Evolutionary conservation across 169 alveolate genomes (phyloP), one percentile per base, ranked within the genome.

Genomic region (Cryptosporidium sp.): DNA sequence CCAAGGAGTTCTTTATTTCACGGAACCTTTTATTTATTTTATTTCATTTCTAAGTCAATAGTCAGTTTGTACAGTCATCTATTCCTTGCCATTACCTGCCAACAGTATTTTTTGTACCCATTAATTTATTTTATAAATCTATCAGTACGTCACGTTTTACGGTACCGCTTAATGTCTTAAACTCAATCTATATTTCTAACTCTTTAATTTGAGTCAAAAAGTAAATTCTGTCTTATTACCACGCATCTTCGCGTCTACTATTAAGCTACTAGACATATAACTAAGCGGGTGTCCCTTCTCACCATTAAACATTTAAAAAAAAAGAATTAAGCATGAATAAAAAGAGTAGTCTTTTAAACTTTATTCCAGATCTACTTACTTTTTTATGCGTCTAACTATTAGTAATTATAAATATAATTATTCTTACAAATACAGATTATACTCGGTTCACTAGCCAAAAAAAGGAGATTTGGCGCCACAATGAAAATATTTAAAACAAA

Each of bases 251-350:
- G 50, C 48, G 71, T 65, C 71, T 65, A 65, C 71, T 35, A 55
- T 8, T 55, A 14, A 3, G 31, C 31, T 65, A 51, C 52, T 65
- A 65, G 71, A 65, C 71, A 33, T 18, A 65, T 0, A 21, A 65
- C 31, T 8, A 12, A n/a, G 71, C 71, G 71, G 71, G 71, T 65
- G 71, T 65, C 71, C 71, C 71, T 65, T n/a, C 39, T 21, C 9
- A 10, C 23, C 14, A 48, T 48, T 48, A 21, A 52, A 51, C 6
- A 55, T 55, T 55, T 55, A 26, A 55, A 55, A 23, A 18, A 50
- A 5, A 23, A 12, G 62, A 18, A 48, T 1, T 52, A 52, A 52
- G 67, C 23, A 55, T 21, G 3, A 23, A n/a, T 21, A 8, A 33
- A 29, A 10, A 61, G n/a, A 6, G 23, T 61, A 61, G 3, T 61